These are phyloP conservation scores for Paramecium tetraurelia DNA, from an alignment of 73 alveolate genomes.

Conservation along the genomic window DNA sequence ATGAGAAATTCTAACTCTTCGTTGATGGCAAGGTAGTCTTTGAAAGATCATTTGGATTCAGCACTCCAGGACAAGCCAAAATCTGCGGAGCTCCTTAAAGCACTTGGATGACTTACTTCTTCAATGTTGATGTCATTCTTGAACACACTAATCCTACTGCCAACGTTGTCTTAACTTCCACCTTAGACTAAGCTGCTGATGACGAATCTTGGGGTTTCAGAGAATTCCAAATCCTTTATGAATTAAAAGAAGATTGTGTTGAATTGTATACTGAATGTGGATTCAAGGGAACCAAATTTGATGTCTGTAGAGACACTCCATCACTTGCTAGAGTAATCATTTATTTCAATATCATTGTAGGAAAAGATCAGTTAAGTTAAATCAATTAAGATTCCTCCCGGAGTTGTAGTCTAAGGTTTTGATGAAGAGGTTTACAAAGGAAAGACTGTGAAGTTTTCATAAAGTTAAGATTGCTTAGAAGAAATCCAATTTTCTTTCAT, in stretches of 20 bases:
- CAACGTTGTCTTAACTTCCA: neutral
- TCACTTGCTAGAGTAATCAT: neutral
- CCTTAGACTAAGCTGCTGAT: conserved; percentile 27
- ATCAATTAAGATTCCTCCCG: conserved; percentile 40
- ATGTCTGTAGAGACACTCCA: conserved; percentile 37
- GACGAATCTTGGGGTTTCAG: conserved; percentile 54
- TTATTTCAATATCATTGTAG: neutral
- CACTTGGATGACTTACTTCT: conserved; percentile 26
- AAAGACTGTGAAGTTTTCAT: conserved; percentile 18
- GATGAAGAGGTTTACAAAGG: conserved; percentile 38
- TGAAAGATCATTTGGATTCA: conserved; percentile 16
- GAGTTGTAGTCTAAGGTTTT: conserved; percentile 8
- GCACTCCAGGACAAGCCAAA: conserved; percentile 41
- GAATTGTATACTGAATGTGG: conserved; percentile 34
- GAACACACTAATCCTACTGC: neutral
- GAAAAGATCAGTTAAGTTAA: neutral
- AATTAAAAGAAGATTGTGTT: conserved; percentile 33
- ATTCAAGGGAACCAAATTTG: neutral
- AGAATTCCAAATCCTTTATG: conserved; percentile 31
- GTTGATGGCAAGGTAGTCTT: conserved; percentile 29
- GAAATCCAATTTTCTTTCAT: conserved; percentile 41
- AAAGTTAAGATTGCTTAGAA: conserved; percentile 19
- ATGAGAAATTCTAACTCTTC: neutral
- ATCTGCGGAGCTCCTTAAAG: conserved; percentile 36
- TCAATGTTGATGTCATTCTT: neutral